Evolutionary conservation across 2,329 filamentous ascomycete species (phyloP), one percentile per base, ranked within the genome.

Genomic region (Onygenales sp.): DNA sequence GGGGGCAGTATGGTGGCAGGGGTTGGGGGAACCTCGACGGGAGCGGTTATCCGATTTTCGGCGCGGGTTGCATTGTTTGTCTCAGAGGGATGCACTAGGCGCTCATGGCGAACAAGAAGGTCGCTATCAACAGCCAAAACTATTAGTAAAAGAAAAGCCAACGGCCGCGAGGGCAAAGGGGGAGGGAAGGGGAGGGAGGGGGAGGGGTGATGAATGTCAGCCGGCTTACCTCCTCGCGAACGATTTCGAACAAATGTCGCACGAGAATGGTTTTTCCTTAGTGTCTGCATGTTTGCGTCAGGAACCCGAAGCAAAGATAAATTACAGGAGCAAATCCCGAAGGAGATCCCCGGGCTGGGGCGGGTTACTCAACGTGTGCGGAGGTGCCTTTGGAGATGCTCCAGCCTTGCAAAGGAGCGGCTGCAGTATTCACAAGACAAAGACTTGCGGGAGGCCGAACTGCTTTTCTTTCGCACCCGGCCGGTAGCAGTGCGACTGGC

Each of bases 321-420:
- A 32, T 32, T 55, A 50, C 54, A 50, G 21, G 36, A 35, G 36
- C 33, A 57, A 38, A 31, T 17, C 41, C 32, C 8, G 42, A 43
- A 31, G 33, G 14, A 31, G 43, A 47, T 32, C 43, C 7, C 31
- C 11, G 51, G 32, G 32, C 11, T 32, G 53, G 53, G 53, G 43
- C 50, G 66, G 66, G 66, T 65, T 66, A 69, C 69, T 71, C 69
- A 70, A 73, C 71, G 73, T 59, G 73, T 76, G 67, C 73, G 71
- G 67, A 75, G 72, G 70, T 76, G 73, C 60, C 73, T 69, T 69
- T 76, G 73, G 62, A 76, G 72, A 67, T 76, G 73, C 64, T 76
- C 73, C 57, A 76, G 61, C 50, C 73, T 71, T 53, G 72, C 73
- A 63, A 76, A 76, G 41, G 72, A 69, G 57, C 73, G 64, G 60